Evolutionary conservation across 1,284 basidiomycete genomes (phyloP).

Genomic region (Takashimella koratensis): DNA sequence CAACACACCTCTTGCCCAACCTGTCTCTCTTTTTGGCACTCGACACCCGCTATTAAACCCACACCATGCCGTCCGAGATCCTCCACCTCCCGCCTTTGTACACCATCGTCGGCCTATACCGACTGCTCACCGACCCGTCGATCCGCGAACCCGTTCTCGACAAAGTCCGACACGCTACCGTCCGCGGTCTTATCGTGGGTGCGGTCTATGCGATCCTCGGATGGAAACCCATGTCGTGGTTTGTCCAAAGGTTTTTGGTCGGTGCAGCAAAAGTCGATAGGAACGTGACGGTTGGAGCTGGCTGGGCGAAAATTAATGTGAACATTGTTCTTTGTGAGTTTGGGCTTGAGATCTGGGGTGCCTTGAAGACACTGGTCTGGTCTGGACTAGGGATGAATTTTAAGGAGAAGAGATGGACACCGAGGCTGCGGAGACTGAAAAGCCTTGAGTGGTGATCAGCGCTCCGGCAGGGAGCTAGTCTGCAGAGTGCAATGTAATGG

Average conservation of each 20-base stretch:
- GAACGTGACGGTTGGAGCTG: slow-evolving; percentile 28
- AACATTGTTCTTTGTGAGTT: slow-evolving; percentile 42
- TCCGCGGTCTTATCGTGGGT: slow-evolving; percentile 40
- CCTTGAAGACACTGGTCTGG: too few relatives aligned
- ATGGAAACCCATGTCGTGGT: slow-evolving; percentile 42
- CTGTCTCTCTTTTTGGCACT: neutral
- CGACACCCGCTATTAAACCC: too few relatives aligned
- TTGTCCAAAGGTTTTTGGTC: slow-evolving; percentile 38
- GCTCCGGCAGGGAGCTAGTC: too few relatives aligned
- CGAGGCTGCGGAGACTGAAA: too few relatives aligned
- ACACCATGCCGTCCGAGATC: slow-evolving; percentile 46
- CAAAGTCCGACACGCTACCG: slow-evolving; percentile 46
- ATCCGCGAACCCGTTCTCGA: slow-evolving; percentile 43
- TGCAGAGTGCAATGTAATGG: too few relatives aligned
- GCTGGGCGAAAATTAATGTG: slow-evolving; percentile 21
- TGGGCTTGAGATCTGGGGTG: too few relatives aligned
- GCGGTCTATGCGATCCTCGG: slow-evolving; percentile 35
- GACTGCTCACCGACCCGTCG: slow-evolving; percentile 40
- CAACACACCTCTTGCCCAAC: neutral
- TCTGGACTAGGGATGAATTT: too few relatives aligned
- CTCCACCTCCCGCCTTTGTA: slow-evolving; percentile 46
- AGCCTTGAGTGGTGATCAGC: too few relatives aligned
- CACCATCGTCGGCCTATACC: slow-evolving; percentile 41
- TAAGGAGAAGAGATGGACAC: too few relatives aligned
- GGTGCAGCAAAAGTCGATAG: slow-evolving; percentile 20